Percentiles rank a stretch among this genome's conserved stretches.
Evolutionary conservation across 495 filamentous ascomycete genomes (phyloP).

Genomic region (Aspergillus carlsbadensis): DNA sequence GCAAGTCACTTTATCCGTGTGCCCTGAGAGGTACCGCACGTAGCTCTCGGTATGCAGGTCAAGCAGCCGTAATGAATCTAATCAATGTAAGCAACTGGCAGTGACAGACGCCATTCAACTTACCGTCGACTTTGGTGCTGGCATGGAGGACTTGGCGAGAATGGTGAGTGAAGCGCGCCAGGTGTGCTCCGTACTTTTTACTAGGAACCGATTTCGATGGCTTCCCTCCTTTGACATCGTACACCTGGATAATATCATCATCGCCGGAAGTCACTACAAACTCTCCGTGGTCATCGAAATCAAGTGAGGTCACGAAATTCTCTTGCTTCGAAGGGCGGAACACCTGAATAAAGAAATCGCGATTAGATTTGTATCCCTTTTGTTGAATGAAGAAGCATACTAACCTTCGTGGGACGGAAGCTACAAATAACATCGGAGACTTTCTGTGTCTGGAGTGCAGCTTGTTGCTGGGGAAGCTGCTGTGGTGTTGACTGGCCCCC

Average conservation of each 20-base stretch:
- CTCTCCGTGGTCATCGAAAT: slow-evolving; percentile 94
- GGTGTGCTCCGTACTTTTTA: slow-evolving; percentile 94
- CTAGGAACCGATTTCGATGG: slow-evolving; percentile 76
- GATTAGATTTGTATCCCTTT: slow-evolving; percentile 21
- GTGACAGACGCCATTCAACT: slow-evolving; percentile 9
- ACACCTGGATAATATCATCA: slow-evolving; percentile 93
- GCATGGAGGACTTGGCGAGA: slow-evolving; percentile 88
- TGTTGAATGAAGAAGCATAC: not conserved
- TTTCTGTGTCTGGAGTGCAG: slow-evolving; percentile 38
- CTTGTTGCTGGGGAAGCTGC: slow-evolving; percentile 23
- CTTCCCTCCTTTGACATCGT: slow-evolving; percentile 85
- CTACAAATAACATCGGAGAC: slow-evolving; percentile 48
- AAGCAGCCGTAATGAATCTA: slow-evolving; percentile 83
- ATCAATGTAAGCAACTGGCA: slow-evolving; percentile 2
- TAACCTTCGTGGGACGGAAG: slow-evolving; percentile 48
- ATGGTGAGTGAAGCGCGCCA: slow-evolving; percentile 91
- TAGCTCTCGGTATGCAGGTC: slow-evolving; percentile 93
- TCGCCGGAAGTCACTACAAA: slow-evolving; percentile 81
- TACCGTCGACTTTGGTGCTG: slow-evolving; percentile 83
- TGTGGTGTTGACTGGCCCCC: slow-evolving; percentile 24
- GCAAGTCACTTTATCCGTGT: slow-evolving; percentile 77
- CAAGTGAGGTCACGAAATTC: slow-evolving; percentile 66
- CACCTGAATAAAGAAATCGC: slow-evolving; percentile 21
- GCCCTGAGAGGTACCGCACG: slow-evolving; percentile 91
- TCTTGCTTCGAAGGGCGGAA: slow-evolving; percentile 43